phyloP scores from a whole-genome alignment of 2,329 filamentous ascomycete genomes.

The Aspergillus hiratsukae region DNA sequence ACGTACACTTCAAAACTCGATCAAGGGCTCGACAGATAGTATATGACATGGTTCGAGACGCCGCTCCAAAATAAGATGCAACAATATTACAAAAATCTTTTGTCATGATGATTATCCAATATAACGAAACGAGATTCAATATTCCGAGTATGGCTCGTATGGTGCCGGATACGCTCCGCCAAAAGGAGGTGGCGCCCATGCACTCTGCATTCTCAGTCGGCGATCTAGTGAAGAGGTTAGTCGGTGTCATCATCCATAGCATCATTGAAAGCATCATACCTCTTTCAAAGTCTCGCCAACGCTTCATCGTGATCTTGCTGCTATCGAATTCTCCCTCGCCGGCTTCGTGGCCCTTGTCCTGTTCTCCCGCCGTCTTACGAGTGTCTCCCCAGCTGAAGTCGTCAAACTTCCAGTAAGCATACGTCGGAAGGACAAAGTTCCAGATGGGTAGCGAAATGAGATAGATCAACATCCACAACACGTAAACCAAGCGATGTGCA shows the following conservation, averaged over 20 bases:
- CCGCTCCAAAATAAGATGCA: neutral
- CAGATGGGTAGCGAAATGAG: constrained; percentile 87
- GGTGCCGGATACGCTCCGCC: constrained; percentile 25
- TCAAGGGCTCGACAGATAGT: neutral
- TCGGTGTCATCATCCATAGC: neutral
- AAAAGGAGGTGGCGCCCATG: constrained; percentile 9
- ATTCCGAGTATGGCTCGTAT: constrained; percentile 37
- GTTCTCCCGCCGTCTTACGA: constrained; percentile 87
- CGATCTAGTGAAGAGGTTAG: constrained; percentile 30
- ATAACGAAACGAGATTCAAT: constrained; percentile 17
- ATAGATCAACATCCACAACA: constrained; percentile 97
- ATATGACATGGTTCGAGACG: neutral
- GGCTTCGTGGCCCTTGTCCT: constrained; percentile 76
- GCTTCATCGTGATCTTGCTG: constrained; percentile 98
- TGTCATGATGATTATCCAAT: neutral
- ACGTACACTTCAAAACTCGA: neutral
- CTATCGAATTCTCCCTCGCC: constrained; percentile 96
- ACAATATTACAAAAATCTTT: neutral
- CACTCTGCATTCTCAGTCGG: constrained; percentile 26
- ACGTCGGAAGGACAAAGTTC: constrained; percentile 93
- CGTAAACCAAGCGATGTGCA: constrained; percentile 86
- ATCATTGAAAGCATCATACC: constrained; percentile 42
- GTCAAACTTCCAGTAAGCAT: constrained; percentile 99
- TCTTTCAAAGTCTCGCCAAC: constrained; percentile 94
- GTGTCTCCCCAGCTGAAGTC: constrained; percentile 99